Evolutionary conservation across 1,284 basidiomycete genomes (phyloP), one percentile per base, ranked within the genome.

Genomic region (Leccinum angustisporum): DNA sequence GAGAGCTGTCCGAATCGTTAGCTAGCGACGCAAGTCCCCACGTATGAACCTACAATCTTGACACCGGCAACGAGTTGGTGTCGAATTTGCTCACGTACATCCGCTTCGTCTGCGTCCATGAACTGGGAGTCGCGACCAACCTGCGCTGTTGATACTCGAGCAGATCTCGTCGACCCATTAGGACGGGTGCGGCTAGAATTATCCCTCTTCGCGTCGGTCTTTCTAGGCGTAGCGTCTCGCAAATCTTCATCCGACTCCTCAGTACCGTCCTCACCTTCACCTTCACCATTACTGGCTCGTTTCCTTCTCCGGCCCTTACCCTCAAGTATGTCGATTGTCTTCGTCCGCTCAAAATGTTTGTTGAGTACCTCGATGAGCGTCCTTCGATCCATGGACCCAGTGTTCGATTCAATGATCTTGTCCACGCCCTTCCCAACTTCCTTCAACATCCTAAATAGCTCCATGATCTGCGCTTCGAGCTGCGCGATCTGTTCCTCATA

Each of bases 391-490:
- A 94, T 88, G 16, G 80, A 77, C 16, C 84, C 84, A 10, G 79
- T 79, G 61, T 78, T 81, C 65, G 72, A 79, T 69, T 87, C 91
- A 58, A 93, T 80, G 61, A 91, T 86, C 59, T 88, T 85, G 66
- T 91, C 86, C 54, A 94, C 87, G 7, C 91, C 87, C 64, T 87
- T 86, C 34, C 88, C 87, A 34, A 91, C 84, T 69, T 95, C 91
- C 72, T 88, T 92, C 54, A 97, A 81, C 91, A 97, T 96, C 66
- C 91, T 84, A 80, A 97, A 98, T 18, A 98, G 77, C 75, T 98
- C 96, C 80, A 94, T 86, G 64, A 97, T 96, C 79, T 97, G 94
- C 7, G 91, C 83, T 73, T 98, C 95, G 16, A 98, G 86, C 72
- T 95, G 92, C 1, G 86, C 83, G 61, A 98, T 93, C 64, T 90